These are phyloP conservation scores for Aspergillus unguis DNA, from an alignment of 2,329 filamentous ascomycete species.

Conservation along the genomic window DNA sequence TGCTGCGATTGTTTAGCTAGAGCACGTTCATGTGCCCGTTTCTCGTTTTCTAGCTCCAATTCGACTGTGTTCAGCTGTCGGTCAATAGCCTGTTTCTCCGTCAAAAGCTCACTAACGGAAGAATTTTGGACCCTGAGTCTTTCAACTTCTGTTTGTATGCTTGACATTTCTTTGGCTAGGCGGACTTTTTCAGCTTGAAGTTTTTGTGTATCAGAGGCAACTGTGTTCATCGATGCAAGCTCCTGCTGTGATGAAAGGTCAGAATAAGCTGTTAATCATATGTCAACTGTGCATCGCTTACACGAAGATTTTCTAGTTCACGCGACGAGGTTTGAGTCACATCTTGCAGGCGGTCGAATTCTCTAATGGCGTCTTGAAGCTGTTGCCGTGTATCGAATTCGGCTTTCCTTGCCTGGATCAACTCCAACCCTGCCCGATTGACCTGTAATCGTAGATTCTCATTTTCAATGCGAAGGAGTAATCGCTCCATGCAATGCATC, in stretches of 20 bases:
- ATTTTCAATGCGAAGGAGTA: constrained; percentile 73
- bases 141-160: constrained; percentile 60
- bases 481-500: constrained; percentile 63
- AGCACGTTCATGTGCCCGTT: constrained; percentile 62
- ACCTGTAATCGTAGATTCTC: constrained; percentile 64
- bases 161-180: constrained; percentile 57
- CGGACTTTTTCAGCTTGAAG: constrained; percentile 64
- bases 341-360: constrained; percentile 34
- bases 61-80: constrained; percentile 73
- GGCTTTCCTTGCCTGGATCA: constrained; percentile 51
- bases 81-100: constrained; percentile 77
- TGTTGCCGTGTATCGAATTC: constrained; percentile 43
- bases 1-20: constrained; percentile 36
- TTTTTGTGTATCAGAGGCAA: constrained; percentile 67
- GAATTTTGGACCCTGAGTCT: constrained; percentile 58
- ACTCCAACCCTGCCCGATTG: constrained; percentile 53
- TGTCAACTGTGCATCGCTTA: constrained; percentile 27
- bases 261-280: constrained; percentile 17
- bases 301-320: constrained; percentile 57
- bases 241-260: constrained; percentile 56
- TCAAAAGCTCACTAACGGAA: constrained; percentile 64
- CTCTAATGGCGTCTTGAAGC: constrained; percentile 49
- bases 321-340: constrained; percentile 48
- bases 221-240: constrained; percentile 63
- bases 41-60: constrained; percentile 79